Evolutionary conservation across 495 filamentous ascomycete genomes (phyloP).

Genomic region (Daldinia bambusicola): DNA sequence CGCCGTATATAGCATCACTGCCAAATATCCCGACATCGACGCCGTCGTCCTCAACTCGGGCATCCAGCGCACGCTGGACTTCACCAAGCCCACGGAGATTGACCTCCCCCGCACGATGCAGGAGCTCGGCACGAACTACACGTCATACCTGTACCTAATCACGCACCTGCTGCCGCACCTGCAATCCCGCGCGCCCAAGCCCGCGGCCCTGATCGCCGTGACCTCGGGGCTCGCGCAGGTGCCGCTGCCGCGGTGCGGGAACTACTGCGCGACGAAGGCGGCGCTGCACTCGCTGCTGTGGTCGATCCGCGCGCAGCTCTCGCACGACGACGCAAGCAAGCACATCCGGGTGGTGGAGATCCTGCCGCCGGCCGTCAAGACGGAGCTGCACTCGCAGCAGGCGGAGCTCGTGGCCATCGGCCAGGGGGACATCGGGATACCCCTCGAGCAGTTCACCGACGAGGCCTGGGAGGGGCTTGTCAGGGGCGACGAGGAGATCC

Average conservation of each 20-base stretch:
- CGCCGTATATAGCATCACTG: conserved; percentile 61
- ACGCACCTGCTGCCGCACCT: conserved; percentile 73
- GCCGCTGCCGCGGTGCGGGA: conserved; percentile 60
- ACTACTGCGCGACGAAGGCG: conserved; percentile 70
- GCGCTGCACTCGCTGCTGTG: conserved; percentile 67
- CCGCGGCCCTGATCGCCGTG: conserved; percentile 59
- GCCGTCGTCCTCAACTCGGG: conserved; percentile 67
- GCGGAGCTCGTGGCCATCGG: conserved; percentile 56
- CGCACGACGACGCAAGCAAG: conserved; percentile 45
- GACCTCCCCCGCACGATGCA: conserved; percentile 61
- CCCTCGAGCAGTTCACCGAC: conserved; percentile 66
- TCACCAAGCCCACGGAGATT: conserved; percentile 66
- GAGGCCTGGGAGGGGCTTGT: conserved; percentile 64
- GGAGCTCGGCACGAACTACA: conserved; percentile 76
- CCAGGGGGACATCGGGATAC: conserved; percentile 63
- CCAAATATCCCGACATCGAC: conserved; percentile 66
- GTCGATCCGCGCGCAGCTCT: conserved; percentile 68
- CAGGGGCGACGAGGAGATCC: conserved; percentile 61
- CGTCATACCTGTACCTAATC: conserved; percentile 67
- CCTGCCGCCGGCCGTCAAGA: conserved; percentile 74
- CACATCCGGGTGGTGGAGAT: conserved; percentile 70
- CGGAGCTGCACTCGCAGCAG: conserved; percentile 65
- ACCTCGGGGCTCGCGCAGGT: conserved; percentile 65
- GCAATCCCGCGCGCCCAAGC: conserved; percentile 47
- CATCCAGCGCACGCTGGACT: conserved; percentile 68